phyloP scores from a whole-genome alignment of 768 basidiomycete species.

The Xanthoconium purpureum region DNA sequence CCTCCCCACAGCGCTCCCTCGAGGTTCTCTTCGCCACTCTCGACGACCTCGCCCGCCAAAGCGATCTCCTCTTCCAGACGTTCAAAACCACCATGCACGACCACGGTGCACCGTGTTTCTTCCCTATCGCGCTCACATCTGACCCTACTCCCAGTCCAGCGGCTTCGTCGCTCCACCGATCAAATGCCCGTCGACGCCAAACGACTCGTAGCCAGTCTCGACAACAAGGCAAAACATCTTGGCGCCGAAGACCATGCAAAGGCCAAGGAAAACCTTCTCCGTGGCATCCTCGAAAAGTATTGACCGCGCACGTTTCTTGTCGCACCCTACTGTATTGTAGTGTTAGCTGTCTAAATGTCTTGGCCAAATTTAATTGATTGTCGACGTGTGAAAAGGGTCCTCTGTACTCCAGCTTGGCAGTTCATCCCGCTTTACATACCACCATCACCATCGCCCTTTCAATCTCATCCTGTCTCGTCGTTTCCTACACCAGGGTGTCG shows the following conservation, averaged over 20 bases:
- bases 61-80: constrained; percentile 50
- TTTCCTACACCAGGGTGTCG: not conserved
- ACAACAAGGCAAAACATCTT: constrained; percentile 49
- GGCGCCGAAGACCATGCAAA: constrained; percentile 32
- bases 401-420: not conserved
- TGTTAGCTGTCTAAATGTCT: not conserved
- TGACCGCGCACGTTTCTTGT: not conserved
- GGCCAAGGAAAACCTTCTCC: constrained; percentile 34
- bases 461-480: not conserved
- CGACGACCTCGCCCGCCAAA: constrained; percentile 44
- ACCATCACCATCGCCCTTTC: constrained; percentile 6
- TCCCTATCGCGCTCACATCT: constrained; percentile 1
- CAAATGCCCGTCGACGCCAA: constrained; percentile 52
- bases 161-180: constrained; percentile 39
- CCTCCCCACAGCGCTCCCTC: constrained; percentile 39
- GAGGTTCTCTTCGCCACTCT: constrained; percentile 43
- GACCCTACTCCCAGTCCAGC: constrained; percentile 38
- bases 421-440: not conserved
- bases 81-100: constrained; percentile 44
- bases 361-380: not conserved
- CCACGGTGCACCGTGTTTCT: constrained; percentile 40
- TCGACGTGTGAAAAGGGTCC: constrained; percentile 25
- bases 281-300: constrained; percentile 34
- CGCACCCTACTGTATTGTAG: constrained; percentile 5
- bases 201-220: constrained; percentile 46